phyloP scores from a whole-genome alignment of 176 grass and related monocot genomes.

The Musa acuminata region DNA sequence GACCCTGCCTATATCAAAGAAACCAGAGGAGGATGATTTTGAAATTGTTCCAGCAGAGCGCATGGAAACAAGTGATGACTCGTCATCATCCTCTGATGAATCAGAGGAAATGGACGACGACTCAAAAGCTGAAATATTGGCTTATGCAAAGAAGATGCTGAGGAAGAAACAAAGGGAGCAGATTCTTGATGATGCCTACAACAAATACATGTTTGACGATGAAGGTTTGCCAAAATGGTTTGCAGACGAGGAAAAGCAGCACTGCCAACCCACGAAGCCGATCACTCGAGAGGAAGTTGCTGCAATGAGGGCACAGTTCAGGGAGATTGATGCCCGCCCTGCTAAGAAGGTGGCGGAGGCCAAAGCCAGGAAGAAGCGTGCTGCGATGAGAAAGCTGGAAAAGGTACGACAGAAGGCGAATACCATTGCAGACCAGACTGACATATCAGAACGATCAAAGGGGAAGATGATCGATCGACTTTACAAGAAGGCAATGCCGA shows the following conservation, averaged over 20 bases:
- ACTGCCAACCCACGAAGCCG: conserved; percentile 55
- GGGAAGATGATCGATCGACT: conserved; percentile 80
- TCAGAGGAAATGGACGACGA: conserved; percentile 55
- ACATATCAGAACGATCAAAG: conserved; percentile 71
- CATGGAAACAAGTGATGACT: conserved; percentile 41
- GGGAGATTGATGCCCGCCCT: conserved; percentile 78
- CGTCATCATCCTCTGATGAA: conserved; percentile 62
- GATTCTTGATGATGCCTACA: conserved; percentile 86
- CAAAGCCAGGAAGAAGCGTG: conserved; percentile 86
- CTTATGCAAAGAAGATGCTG: conserved; percentile 91
- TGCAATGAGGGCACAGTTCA: conserved; percentile 79
- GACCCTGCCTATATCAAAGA: not conserved
- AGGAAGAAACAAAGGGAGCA: conserved; percentile 96
- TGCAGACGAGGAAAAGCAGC: conserved; percentile 72
- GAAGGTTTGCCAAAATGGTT: conserved; percentile 83
- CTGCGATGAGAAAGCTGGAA: conserved; percentile 48
- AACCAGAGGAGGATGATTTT: conserved; percentile 41
- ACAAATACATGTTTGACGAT: conserved; percentile 89
- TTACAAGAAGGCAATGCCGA: conserved; percentile 78
- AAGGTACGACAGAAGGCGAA: conserved; percentile 84
- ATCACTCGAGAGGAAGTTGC: conserved; percentile 70
- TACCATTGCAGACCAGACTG: conserved; percentile 60
- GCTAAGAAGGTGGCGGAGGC: conserved; percentile 91
- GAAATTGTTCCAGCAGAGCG: conserved; percentile 84
- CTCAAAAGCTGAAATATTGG: conserved; percentile 74